Base-by-base conservation (phyloP, 1,139 yeast species). In the Saccharomycopsis hybrid region DNA sequence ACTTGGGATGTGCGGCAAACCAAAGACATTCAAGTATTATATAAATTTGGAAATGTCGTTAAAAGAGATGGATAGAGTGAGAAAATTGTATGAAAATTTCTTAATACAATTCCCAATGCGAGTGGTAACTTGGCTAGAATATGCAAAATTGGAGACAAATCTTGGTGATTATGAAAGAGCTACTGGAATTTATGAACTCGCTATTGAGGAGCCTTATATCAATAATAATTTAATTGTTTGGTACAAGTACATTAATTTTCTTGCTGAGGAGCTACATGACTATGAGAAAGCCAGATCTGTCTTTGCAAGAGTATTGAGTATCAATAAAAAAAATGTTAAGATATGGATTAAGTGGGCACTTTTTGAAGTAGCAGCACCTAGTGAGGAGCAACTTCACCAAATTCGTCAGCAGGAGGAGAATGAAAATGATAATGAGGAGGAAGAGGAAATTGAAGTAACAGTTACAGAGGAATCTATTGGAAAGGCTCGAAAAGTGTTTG, bases 51-150 rank as follows among this genome's bases (percentile, higher is more conserved):
- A 74, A 54, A 61, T 67, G 36, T 67, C 67, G 47, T 60, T 86
- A 45, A 85, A 84, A 32, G 89, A 85, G 58, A 83, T 84, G 73
- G 95, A 84, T 55, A 68, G 97, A 41, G 89, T 85, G 8, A 71
- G 97, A 39, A 77, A 68, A 59, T 61, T 92, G 5, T 89, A 80
- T 60, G 86, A 84, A 56, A 82, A 78, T 59, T 78, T 78, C 69
- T 57, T 90, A 29, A 86, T 83, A 56, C 62, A 68, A 9, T 73
- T 74, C 55, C 73, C 88, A 1, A 55, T 64, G 2, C 58, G 66
- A 35, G 62, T 71, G 0, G 59, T 67, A 2, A 67, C 72, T 1
- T 80, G 88, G 83, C 55, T 76, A 3, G 73, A 74, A 9, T 88
- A 80, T 65, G 80, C 89, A 3, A 75, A 74, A 5, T 73, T 89